Evolutionary conservation across 2,329 filamentous ascomycete species (phyloP), one percentile per base, ranked within the genome.

Genomic region (Torrubiella hemipterigena): DNA sequence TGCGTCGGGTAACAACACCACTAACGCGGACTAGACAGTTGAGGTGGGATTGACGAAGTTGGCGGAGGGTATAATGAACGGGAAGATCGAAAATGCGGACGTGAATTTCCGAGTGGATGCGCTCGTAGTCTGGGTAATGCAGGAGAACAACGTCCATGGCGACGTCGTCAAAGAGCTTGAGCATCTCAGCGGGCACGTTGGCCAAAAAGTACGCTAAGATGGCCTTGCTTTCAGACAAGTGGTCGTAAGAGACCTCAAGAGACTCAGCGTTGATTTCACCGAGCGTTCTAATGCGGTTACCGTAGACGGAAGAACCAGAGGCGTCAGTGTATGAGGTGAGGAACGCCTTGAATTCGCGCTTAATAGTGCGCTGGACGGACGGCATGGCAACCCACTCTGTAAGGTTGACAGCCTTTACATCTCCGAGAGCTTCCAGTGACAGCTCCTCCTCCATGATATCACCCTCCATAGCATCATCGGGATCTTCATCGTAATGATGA

Each of bases 231-330:
- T 82, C 77, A 7, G 84, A 80, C 13, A 98, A 67, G 54, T 98
- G 87, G 41, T 89, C 82, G 54, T 94, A 98, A 3, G 87, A 95
- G 27, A 98, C 86, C 53, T 98, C 91, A 4, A 98, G 72, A 23
- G 89, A 86, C 58, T 96, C 93, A 29, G 87, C 85, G 54, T 98
- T 98, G 52, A 95, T 70, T 58, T 96, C 89, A 63, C 91, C 93
- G n/a, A 98, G 74, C 0, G 84, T 95, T 43, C 85, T 76, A 42
- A 98, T 93, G 34, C 87, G 81, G 44, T 85, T 87, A 32, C 91
- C 91, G 53, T 98, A 98, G 30, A 98, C 86, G 0, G 91, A 98
- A 5, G 76, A 79, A 33, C 86, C 87, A 41, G 80, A 77, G 32
- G 86, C 77, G 48, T 98, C 91, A 6, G 79, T 94, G 54, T 93